Evolutionary conservation across 345 rosid genomes (phyloP).

Genomic region (Populus simonii): DNA sequence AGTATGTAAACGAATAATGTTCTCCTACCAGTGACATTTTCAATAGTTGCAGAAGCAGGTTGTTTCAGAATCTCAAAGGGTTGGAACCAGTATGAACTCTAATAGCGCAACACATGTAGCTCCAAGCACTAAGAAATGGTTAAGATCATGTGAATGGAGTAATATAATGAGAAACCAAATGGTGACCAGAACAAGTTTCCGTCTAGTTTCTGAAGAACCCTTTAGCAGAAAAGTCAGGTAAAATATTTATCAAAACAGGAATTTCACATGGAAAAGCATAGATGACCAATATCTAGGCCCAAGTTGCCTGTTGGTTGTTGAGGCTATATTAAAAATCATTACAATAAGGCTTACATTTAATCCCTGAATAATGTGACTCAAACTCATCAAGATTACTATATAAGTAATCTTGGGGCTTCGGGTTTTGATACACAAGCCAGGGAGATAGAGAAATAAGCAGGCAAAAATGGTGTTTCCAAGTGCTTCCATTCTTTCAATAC

Average conservation of each 20-base stretch:
- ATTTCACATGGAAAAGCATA: neutral
- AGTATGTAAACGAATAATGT: neutral
- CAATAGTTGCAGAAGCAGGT: neutral
- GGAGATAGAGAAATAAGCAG: too few species aligned
- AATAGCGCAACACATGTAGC: too few species aligned
- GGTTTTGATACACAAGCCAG: slow-evolving; percentile 1
- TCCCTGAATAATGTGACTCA: neutral
- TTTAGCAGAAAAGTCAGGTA: neutral
- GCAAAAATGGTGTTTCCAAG: slow-evolving; percentile 22
- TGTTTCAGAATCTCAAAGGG: neutral
- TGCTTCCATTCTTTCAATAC: slow-evolving; percentile 7
- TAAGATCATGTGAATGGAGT: neutral
- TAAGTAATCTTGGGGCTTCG: neutral
- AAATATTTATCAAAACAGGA: neutral
- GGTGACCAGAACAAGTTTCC: neutral
- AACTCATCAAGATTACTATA: neutral
- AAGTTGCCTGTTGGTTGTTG: neutral
- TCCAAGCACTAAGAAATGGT: neutral
- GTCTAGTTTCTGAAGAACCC: neutral
- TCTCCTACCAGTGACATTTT: neutral
- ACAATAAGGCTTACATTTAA: neutral
- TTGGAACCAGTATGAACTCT: neutral
- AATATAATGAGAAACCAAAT: neutral
- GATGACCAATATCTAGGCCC: neutral
- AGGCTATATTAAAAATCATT: too few species aligned